Conservation (phyloP, 306 rosid species). For the Quercus parvula region DNA sequence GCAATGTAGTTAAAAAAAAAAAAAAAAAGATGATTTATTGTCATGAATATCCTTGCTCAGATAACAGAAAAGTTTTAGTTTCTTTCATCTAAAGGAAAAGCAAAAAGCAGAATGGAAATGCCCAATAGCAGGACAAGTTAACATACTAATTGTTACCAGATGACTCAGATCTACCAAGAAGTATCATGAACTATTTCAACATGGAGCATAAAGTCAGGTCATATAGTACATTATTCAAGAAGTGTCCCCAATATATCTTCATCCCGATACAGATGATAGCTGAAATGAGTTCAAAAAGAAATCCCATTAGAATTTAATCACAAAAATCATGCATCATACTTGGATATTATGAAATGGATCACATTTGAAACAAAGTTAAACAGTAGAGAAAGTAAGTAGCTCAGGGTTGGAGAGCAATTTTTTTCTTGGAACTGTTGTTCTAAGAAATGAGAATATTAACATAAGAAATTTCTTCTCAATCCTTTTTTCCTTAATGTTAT, state of each 20-base stretch:
- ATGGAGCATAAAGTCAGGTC: background rate
- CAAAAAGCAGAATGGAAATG: background rate
- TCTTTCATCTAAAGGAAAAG: background rate
- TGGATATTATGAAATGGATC: background rate
- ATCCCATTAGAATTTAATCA: background rate
- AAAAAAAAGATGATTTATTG: background rate
- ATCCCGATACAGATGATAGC: constrained; percentile 23
- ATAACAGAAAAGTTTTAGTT: background rate
- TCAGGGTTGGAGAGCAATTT: background rate
- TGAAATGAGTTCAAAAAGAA: constrained; percentile 2
- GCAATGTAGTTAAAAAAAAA: background rate
- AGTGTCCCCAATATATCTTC: constrained; percentile 31
- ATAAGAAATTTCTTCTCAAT: background rate
- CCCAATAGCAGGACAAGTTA: background rate
- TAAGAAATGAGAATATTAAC: background rate
- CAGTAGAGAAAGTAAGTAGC: background rate
- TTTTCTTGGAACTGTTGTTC: background rate
- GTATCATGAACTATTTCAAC: background rate
- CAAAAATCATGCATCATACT: background rate
- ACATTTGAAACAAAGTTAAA: background rate
- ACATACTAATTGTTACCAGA: background rate
- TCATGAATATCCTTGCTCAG: background rate
- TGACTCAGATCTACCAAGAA: background rate
- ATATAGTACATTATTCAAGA: constrained; percentile 13
- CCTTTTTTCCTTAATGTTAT: background rate